A percentile compares a stretch with the other conserved stretches of the same genome.
Evolutionary conservation across 495 filamentous ascomycete species (phyloP).

Genomic region (Penicillium egyptiacum): DNA sequence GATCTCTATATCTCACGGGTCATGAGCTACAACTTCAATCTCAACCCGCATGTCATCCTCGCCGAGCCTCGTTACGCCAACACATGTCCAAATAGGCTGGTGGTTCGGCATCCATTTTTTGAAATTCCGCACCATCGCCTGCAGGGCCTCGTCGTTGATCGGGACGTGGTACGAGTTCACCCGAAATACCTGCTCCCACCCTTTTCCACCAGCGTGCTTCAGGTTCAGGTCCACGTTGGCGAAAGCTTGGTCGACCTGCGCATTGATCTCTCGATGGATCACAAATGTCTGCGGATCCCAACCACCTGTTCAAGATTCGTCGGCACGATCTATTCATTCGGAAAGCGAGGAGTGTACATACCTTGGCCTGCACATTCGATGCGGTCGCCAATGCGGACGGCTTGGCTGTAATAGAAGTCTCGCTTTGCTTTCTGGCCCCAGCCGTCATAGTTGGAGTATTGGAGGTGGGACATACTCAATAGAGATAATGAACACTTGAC

Average conservation of each 20-base stretch:
- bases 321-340: neutral
- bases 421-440: slow-evolving; percentile 38
- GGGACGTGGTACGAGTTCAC: slow-evolving; percentile 49
- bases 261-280: slow-evolving; percentile 40
- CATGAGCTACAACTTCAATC: slow-evolving; percentile 55
- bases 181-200: slow-evolving; percentile 57
- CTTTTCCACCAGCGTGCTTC: slow-evolving; percentile 52
- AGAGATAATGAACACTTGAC: slow-evolving; percentile 1
- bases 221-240: slow-evolving; percentile 51
- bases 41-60: slow-evolving; percentile 54
- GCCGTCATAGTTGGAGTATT: slow-evolving; percentile 46
- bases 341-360: slow-evolving; percentile 14
- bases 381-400: slow-evolving; percentile 51
- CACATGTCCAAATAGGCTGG: slow-evolving; percentile 49
- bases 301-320: slow-evolving; percentile 39
- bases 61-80: slow-evolving; percentile 47
- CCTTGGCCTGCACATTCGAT: slow-evolving; percentile 59
- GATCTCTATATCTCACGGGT: slow-evolving; percentile 10
- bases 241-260: slow-evolving; percentile 56
- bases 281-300: slow-evolving; percentile 46
- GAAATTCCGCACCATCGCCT: slow-evolving; percentile 46
- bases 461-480: slow-evolving; percentile 41
- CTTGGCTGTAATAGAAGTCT: slow-evolving; percentile 51
- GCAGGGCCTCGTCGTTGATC: slow-evolving; percentile 42
- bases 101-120: slow-evolving; percentile 51